Percentiles rank a stretch among this genome's conserved stretches.
phyloP scores from a whole-genome alignment of 441 rosid species.

The Theobroma grandiflorum region DNA sequence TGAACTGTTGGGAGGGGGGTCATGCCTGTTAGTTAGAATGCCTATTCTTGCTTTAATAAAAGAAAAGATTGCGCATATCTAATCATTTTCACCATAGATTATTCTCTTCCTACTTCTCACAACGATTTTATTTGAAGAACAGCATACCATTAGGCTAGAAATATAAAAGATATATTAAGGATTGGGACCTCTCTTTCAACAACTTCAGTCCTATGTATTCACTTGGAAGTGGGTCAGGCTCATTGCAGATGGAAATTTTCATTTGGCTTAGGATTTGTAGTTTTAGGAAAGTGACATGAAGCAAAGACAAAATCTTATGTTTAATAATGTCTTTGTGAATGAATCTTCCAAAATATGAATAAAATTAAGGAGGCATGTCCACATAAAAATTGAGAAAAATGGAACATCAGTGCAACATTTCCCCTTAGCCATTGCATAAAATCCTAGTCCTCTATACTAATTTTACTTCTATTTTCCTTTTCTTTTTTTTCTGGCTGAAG shows the following conservation, averaged over 20 bases:
- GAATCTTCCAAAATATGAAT: not conserved
- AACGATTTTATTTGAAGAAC: not conserved
- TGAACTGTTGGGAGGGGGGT: no score
- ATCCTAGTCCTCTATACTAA: not conserved
- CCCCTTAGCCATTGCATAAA: not conserved
- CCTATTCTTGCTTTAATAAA: not conserved
- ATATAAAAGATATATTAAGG: not conserved
- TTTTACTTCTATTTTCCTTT: not conserved
- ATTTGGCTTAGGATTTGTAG: not conserved
- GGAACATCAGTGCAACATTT: no score
- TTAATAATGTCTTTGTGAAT: not conserved
- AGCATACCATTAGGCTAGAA: not conserved
- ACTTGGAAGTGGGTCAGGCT: not conserved
- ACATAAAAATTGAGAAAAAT: not conserved
- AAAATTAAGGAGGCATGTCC: not conserved
- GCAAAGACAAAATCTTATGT: not conserved
- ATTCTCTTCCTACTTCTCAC: not conserved
- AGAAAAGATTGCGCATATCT: not conserved
- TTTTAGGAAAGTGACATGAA: constrained; percentile 1
- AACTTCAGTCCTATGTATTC: not conserved
- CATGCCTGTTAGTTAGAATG: not conserved
- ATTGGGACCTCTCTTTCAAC: not conserved
- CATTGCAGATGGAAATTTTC: not conserved
- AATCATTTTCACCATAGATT: not conserved
- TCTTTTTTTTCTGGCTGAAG: not conserved